Evolutionary conservation across 2,329 filamentous ascomycete genomes (phyloP).

Genomic region (Phialemonium atrogriseum): DNA sequence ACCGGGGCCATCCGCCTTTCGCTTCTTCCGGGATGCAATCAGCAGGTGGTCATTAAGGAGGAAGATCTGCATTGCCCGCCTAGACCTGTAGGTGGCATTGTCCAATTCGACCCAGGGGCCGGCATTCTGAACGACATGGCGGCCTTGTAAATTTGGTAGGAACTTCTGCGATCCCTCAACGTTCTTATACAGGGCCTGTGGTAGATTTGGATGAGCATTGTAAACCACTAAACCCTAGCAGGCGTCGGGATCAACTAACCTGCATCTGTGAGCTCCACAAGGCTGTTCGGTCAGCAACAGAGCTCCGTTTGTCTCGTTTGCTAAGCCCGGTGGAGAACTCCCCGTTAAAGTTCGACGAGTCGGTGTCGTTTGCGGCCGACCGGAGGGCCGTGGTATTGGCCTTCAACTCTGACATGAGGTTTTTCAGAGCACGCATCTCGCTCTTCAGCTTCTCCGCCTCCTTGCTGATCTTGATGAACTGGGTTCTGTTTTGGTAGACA

Average conservation of each 20-base stretch:
- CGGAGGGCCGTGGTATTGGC: slow-evolving; percentile 62
- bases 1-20: slow-evolving; percentile 62
- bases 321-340: slow-evolving; percentile 48
- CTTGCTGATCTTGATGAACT: slow-evolving; percentile 99
- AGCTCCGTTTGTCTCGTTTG: slow-evolving; percentile 79
- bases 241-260: no score
- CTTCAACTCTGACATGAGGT: slow-evolving; percentile 88
- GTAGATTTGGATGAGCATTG: no score
- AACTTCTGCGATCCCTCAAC: slow-evolving; percentile 99
- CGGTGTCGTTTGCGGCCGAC: slow-evolving; percentile 41
- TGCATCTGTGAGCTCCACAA: slow-evolving; percentile 66
- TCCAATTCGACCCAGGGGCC: slow-evolving; percentile 94
- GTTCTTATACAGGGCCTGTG: slow-evolving; percentile 75
- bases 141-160: slow-evolving; percentile 78
- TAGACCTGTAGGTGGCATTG: slow-evolving; percentile 92
- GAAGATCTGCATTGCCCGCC: slow-evolving; percentile 82
- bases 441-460: slow-evolving; percentile 96
- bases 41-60: slow-evolving; percentile 91
- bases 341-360: slow-evolving; percentile 38
- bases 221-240: no score
- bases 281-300: slow-evolving; percentile 62
- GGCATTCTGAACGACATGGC: slow-evolving; percentile 89
- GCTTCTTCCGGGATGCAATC: slow-evolving; percentile 87
- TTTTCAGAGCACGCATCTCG: slow-evolving; percentile 86
- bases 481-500: slow-evolving; percentile 92